Conservation (phyloP, 805 yeast species). For the Spathaspora sp. region DNA sequence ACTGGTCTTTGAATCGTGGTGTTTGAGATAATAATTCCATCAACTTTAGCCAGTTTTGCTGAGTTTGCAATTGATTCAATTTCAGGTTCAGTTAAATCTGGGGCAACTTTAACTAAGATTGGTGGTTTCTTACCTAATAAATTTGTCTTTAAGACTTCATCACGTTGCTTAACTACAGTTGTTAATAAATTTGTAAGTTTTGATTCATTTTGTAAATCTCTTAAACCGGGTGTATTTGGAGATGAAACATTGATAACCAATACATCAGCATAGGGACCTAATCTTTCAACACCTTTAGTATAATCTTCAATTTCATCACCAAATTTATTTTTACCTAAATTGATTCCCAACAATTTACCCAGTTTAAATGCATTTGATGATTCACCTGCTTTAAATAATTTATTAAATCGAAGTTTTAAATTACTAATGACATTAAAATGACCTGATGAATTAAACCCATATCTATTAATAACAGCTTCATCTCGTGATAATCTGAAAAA, state of each 20-base stretch:
- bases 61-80: constrained; percentile 78
- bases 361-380: constrained; percentile 53
- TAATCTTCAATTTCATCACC: constrained; percentile 91
- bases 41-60: constrained; percentile 72
- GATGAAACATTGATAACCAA: constrained; percentile 89
- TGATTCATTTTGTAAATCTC: constrained; percentile 77
- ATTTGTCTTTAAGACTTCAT: constrained; percentile 30
- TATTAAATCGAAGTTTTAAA: constrained; percentile 60
- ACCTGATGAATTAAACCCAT: constrained; percentile 92
- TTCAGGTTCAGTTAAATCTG: constrained; percentile 81
- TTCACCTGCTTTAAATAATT: constrained; percentile 20
- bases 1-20: constrained; percentile 85
- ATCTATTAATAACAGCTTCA: constrained; percentile 88
- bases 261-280: constrained; percentile 85
- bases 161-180: constrained; percentile 64
- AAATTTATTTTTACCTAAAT: constrained; percentile 86
- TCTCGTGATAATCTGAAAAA: constrained; percentile 83
- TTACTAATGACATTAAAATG: constrained; percentile 69
- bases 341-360: constrained; percentile 70
- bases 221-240: constrained; percentile 93
- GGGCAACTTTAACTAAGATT: constrained; percentile 86
- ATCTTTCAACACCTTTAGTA: constrained; percentile 73
- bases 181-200: constrained; percentile 66
- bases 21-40: constrained; percentile 90
- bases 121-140: constrained; percentile 60